Conservation (phyloP, 208 protist genomes). For the Leptomonas seymouri region DNA sequence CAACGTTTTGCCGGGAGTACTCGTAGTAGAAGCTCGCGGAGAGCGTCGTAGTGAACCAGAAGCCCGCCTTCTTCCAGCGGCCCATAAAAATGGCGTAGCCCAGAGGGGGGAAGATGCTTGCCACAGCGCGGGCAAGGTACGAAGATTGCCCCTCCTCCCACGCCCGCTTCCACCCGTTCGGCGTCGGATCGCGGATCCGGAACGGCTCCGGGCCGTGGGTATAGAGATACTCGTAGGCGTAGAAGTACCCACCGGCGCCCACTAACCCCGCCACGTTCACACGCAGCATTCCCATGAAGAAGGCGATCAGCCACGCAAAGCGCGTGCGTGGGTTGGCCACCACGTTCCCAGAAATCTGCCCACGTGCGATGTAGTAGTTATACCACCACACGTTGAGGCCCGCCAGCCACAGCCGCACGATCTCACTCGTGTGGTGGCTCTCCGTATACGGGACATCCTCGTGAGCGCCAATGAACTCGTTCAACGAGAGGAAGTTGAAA, state of each 20-base stretch:
- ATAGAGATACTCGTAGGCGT: constrained; percentile 90
- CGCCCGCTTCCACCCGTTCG: constrained; percentile 73
- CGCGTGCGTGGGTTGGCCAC: constrained; percentile 65
- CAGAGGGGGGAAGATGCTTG: constrained; percentile 70
- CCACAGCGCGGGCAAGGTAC: constrained; percentile 65
- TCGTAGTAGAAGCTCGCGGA: constrained; percentile 65
- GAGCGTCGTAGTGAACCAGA: constrained; percentile 63
- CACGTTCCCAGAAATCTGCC: constrained; percentile 39
- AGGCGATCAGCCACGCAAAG: constrained; percentile 67
- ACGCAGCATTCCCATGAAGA: constrained; percentile 57
- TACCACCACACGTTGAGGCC: constrained; percentile 66
- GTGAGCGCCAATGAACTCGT: constrained; percentile 64
- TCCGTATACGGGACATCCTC: constrained; percentile 88
- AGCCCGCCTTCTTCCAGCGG: constrained; percentile 67
- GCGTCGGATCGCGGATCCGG: constrained; percentile 70
- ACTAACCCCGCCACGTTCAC: constrained; percentile 73
- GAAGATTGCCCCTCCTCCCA: constrained; percentile 77
- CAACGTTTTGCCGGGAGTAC: constrained; percentile 68
- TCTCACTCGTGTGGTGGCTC: constrained; percentile 72
- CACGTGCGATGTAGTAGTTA: constrained; percentile 61
- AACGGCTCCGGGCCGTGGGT: constrained; percentile 76
- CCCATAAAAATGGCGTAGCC: constrained; percentile 85
- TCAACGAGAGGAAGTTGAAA: constrained; percentile 65
- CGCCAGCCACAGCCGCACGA: constrained; percentile 66
- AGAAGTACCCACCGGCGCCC: constrained; percentile 81